These are phyloP conservation scores for Capsicum chinense DNA, from an alignment of 257 asterid genomes.

Conservation along the genomic window DNA sequence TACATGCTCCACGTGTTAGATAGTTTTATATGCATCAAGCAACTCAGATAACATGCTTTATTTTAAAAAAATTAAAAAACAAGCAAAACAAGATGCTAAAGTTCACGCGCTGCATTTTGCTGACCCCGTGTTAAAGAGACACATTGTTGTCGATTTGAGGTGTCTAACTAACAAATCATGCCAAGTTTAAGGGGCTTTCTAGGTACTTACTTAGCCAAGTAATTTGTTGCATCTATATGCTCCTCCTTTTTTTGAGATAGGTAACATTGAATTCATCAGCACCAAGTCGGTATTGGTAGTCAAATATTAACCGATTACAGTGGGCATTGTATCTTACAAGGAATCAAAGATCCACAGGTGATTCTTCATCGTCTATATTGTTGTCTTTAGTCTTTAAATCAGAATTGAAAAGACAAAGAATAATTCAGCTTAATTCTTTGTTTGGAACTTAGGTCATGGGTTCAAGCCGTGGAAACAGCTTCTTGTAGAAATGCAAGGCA, in stretches of 20 bases:
- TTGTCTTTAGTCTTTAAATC: background rate
- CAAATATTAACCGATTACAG: background rate
- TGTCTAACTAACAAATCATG: background rate
- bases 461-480: no score
- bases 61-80: background rate
- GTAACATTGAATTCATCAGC: background rate
- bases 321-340: background rate
- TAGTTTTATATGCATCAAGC: slow-evolving; percentile 9
- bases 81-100: background rate
- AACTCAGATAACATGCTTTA: background rate
- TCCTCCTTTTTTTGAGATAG: background rate
- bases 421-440: slow-evolving; percentile 15
- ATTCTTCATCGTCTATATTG: slow-evolving; percentile 17
- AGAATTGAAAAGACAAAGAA: slow-evolving; percentile 7
- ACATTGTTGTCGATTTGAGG: background rate
- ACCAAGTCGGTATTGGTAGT: background rate
- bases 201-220: background rate
- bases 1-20: background rate
- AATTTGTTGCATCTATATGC: background rate
- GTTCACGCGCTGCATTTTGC: background rate
- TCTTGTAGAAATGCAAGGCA: no score
- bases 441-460: background rate
- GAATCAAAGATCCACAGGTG: background rate
- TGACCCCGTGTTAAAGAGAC: background rate
- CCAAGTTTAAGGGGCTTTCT: background rate